phyloP scores from a whole-genome alignment of 2,329 filamentous ascomycete genomes.

The Trichophyton simii region DNA sequence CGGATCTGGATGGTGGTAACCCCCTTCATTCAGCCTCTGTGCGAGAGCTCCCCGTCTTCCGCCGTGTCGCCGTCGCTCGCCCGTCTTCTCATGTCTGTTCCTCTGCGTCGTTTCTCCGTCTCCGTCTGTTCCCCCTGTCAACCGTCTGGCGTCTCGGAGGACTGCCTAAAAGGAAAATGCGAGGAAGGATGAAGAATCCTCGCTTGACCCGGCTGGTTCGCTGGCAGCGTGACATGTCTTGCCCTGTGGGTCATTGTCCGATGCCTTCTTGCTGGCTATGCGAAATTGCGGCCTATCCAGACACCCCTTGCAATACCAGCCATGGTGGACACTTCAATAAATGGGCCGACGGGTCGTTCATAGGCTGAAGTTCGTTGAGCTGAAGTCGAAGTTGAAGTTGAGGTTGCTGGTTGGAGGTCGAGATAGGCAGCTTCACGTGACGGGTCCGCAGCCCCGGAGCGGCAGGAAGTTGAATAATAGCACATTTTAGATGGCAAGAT shows the following conservation, averaged over 20 bases:
- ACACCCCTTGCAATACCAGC: not conserved
- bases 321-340: not conserved
- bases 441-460: not conserved
- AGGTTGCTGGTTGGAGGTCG: not conserved
- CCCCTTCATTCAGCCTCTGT: not conserved
- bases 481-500: not conserved
- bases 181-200: slow-evolving; percentile 1
- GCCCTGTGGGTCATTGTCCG: not conserved
- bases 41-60: not conserved
- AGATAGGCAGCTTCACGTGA: not conserved
- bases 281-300: not conserved
- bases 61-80: not conserved
- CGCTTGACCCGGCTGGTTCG: not conserved
- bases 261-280: not conserved
- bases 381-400: not conserved
- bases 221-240: not conserved
- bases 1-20: slow-evolving; percentile 4
- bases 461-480: not conserved
- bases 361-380: not conserved
- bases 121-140: not conserved
- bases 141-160: not conserved
- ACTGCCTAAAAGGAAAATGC: slow-evolving; percentile 1
- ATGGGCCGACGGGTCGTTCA: not conserved
- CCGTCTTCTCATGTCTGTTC: not conserved
- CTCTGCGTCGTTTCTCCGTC: too few relatives aligned